Evolutionary conservation across 345 rosid species (phyloP), one percentile per base, ranked within the genome.

Genomic region (Jatropha curcas): DNA sequence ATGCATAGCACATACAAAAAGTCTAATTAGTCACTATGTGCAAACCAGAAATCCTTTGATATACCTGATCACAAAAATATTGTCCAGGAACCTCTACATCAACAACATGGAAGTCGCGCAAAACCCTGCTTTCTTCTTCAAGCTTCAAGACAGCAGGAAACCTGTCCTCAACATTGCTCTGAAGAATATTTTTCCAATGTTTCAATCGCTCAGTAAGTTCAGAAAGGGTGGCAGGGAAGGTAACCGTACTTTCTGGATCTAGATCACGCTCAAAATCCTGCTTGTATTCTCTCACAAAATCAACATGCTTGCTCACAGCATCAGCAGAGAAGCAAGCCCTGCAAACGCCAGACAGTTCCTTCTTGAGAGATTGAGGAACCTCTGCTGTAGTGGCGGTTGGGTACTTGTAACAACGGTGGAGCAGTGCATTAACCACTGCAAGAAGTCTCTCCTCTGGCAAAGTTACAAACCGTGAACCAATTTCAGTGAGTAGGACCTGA

Each of bases 51-150:
- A 68, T 41, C 20, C 5, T 55, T 28, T 48, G 24, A 34, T 30
- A 52, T 77, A 95, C 99, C 99, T 92, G 99, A 77, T 96, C 97
- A 70, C 83, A 72, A 72, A 95, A 96, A 86, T 96, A 96, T 78
- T 96, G 99, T 65, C 99, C 99, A 46, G 99, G 99, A 81, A 96
- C 92, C 87, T 96, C 99, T 63, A 96, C 97, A 74, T 96, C 99
- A 79, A 96, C 98, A 58, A 91, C 91, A 87, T 90, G 93, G 80
- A 96, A 91, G 81, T 96, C 98, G 16, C 91, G 91, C 76, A 96
- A 80, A 51, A 93, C 96, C 77, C 85, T 83, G 83, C 99, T 96
- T 85, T 96, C 99, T 65, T 93, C 99, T 85, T 96, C 99, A 74
- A 93, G 86, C 84, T 91, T 96, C 73, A 96, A 85, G 60, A 91